phyloP scores from a whole-genome alignment of 768 basidiomycete genomes.

The Podaxis mareebaensis region DNA sequence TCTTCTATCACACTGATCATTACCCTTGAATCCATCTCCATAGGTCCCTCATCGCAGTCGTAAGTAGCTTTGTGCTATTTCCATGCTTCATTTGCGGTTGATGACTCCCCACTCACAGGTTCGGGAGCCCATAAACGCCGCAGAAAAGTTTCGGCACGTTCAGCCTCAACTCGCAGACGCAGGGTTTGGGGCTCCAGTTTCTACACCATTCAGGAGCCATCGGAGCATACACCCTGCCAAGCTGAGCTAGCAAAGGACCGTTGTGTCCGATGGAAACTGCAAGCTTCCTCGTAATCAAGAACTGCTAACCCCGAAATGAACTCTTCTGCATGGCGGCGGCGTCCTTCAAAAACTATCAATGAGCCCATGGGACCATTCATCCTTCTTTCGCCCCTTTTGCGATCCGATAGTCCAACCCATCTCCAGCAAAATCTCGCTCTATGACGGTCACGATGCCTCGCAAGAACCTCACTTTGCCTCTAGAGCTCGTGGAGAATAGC shows the following conservation, averaged over 20 bases:
- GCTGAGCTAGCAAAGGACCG: background rate
- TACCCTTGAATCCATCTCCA: background rate
- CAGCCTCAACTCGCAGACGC: background rate
- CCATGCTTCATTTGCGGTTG: background rate
- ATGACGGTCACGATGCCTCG: background rate
- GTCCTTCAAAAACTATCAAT: slow-evolving; percentile 16
- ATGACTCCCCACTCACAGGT: background rate
- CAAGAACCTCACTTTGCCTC: slow-evolving; percentile 3
- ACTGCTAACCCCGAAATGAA: slow-evolving; percentile 14
- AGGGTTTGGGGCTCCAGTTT: background rate
- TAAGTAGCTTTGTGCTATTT: slow-evolving; percentile 1
- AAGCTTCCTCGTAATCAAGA: background rate
- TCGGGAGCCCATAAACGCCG: slow-evolving; percentile 2
- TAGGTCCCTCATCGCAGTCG: background rate
- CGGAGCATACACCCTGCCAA: slow-evolving; percentile 11
- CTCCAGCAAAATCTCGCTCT: background rate
- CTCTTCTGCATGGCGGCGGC: background rate
- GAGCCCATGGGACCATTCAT: background rate
- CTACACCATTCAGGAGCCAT: slow-evolving; percentile 12
- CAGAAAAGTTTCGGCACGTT: background rate
- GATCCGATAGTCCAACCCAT: background rate
- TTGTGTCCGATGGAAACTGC: slow-evolving; percentile 1
- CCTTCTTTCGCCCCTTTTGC: background rate
- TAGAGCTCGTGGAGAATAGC: slow-evolving; percentile 10
- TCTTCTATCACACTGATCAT: background rate